Conservation (phyloP, 768 basidiomycete species). For the Termitomyces sp. region DNA sequence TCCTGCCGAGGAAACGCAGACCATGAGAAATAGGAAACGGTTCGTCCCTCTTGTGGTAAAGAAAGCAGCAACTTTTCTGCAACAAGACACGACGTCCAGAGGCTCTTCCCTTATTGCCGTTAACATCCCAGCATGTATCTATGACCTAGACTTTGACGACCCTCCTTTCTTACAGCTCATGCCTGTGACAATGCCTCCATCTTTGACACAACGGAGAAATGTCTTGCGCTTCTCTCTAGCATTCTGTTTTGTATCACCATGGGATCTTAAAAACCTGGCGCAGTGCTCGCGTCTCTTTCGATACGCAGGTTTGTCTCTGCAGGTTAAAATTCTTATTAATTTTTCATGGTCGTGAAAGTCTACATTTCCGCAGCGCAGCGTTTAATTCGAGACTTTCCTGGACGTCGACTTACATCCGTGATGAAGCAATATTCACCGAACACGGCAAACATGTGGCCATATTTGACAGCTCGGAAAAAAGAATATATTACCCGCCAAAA, state of each 20-base stretch:
- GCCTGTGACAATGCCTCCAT: slow-evolving; percentile 51
- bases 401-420: slow-evolving; percentile 38
- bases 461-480: slow-evolving; percentile 43
- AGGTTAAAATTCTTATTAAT: slow-evolving; percentile 4
- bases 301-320: slow-evolving; percentile 46
- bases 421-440: slow-evolving; percentile 31
- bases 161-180: slow-evolving; percentile 21
- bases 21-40: slow-evolving; percentile 13
- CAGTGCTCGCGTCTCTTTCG: slow-evolving; percentile 56
- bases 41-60: slow-evolving; percentile 26
- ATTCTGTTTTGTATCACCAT: slow-evolving; percentile 39
- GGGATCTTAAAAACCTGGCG: slow-evolving; percentile 40
- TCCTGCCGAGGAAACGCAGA: neutral
- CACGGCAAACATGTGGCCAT: slow-evolving; percentile 70
- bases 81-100: neutral
- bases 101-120: neutral
- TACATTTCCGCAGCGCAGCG: slow-evolving; percentile 55
- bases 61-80: neutral
- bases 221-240: slow-evolving; percentile 48
- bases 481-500: slow-evolving; percentile 34
- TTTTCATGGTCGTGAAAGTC: slow-evolving; percentile 30
- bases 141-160: slow-evolving; percentile 31
- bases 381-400: slow-evolving; percentile 41
- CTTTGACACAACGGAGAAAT: slow-evolving; percentile 49
- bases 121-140: neutral